A percentile compares a stretch with the other conserved stretches of the same genome.
These are phyloP conservation scores for Ramichloridium luteum DNA, from an alignment of 2,329 filamentous ascomycete species.

Conservation along the genomic window DNA sequence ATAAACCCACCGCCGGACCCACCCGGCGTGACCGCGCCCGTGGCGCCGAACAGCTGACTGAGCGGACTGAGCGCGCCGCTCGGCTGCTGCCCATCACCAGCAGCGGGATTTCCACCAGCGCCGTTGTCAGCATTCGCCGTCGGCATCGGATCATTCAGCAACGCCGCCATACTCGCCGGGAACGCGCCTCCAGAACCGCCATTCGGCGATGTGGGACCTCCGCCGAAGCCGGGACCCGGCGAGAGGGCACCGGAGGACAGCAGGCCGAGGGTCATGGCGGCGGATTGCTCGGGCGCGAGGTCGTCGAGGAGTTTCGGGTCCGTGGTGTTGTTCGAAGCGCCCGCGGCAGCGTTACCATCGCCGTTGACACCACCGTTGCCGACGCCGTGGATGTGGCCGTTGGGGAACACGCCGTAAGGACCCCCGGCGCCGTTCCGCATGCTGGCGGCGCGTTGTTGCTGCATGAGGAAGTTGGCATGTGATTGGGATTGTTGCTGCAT, in stretches of 20 bases:
- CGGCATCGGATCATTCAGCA: conserved; percentile 24
- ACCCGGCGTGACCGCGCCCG: conserved; percentile 4
- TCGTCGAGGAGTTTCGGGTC: conserved; percentile 51
- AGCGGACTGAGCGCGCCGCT: conserved; percentile 22
- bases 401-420: conserved; percentile 25
- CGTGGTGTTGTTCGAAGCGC: neutral
- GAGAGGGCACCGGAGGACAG: conserved; percentile 51
- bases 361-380: neutral
- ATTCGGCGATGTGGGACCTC: conserved; percentile 11
- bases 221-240: conserved; percentile 24
- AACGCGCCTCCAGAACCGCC: conserved; percentile 15
- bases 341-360: neutral
- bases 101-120: neutral
- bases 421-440: neutral
- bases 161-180: conserved; percentile 23
- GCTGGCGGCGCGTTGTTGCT: conserved; percentile 6
- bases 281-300: conserved; percentile 46
- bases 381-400: conserved; percentile 17
- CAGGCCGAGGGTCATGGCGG: conserved; percentile 59
- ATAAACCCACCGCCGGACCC: conserved; percentile 42
- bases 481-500: neutral
- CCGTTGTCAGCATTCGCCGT: conserved; percentile 4
- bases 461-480: conserved; percentile 9
- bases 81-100: neutral
- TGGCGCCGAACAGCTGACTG: conserved; percentile 21